Evolutionary conservation across 2,329 filamentous ascomycete species (phyloP).

Genomic region (Paradendryphiella salina): DNA sequence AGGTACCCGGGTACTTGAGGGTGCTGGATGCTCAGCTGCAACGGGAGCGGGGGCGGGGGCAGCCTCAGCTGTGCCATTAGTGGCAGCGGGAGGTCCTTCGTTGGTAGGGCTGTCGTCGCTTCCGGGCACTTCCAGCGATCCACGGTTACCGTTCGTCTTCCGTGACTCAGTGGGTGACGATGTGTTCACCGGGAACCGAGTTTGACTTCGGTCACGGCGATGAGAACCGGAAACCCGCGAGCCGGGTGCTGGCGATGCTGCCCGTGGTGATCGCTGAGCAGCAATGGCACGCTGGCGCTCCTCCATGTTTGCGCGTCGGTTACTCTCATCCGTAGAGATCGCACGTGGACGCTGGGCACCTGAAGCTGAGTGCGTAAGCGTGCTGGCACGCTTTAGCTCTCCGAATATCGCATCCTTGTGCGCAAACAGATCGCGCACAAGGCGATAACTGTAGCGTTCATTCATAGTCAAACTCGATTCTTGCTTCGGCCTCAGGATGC

Average conservation of each 20-base stretch:
- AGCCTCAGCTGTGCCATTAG: constrained; percentile 45
- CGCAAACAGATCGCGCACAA: constrained; percentile 87
- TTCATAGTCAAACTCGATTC: constrained; percentile 94
- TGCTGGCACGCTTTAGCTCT: constrained; percentile 89
- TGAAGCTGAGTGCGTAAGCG: constrained; percentile 62
- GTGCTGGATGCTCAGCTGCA: constrained; percentile 34
- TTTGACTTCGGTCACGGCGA: constrained; percentile 76
- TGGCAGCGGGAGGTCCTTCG: constrained; percentile 35
- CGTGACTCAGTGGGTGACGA: constrained; percentile 58
- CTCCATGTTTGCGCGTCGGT: constrained; percentile 90
- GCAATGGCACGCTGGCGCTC: constrained; percentile 82
- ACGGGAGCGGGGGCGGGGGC: constrained; percentile 15
- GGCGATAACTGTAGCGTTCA: constrained; percentile 87
- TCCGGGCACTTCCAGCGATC: constrained; percentile 81
- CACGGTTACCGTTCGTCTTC: constrained; percentile 60
- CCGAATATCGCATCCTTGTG: constrained; percentile 96
- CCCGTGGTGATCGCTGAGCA: constrained; percentile 65
- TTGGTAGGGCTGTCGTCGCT: constrained; percentile 53
- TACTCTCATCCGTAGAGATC: constrained; percentile 93
- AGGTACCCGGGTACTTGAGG: constrained; percentile 42
- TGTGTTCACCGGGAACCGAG: constrained; percentile 76
- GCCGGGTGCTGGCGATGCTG: constrained; percentile 70
- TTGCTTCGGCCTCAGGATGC: constrained; percentile 80
- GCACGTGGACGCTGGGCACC: constrained; percentile 71
- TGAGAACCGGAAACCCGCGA: constrained; percentile 48